Evolutionary conservation across 2,329 filamentous ascomycete genomes (phyloP), one percentile per base, ranked within the genome.

Genomic region (Pezicula neosporulosa): DNA sequence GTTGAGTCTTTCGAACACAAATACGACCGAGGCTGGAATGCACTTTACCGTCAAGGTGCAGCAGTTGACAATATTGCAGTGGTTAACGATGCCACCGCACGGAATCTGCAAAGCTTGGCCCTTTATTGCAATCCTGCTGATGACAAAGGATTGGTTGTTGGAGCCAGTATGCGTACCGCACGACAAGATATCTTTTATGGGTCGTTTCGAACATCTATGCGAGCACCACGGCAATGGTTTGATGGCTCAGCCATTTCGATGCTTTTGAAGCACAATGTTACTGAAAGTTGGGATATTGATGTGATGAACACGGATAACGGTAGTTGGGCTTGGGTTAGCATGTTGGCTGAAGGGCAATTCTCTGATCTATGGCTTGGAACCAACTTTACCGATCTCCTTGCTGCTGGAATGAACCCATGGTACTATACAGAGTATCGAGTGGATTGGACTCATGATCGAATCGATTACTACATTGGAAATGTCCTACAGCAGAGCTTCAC

Each of bases 151-250:
- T 30, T 75, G 0, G 72, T 77, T n/a, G 61, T 66, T 16, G 75
- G 75, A 21, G 71, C 66, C 6, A 66, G 69, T 39, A 64, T 77
- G 41, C 65, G 69, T 21, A 75, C 72, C 4, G 53, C 64, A 21
- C 63, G 75, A 35, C 69, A 70, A 37, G 75, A 77, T 53, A 76
- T 77, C 18, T 67, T 73, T 33, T 74, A 73, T 66, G 75, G 74
- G 44, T 72, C 73, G 9, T 77, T 77, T 54, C 67, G 72, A 24
- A 64, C 68, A 1, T 64, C 69, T 21, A 67, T 77, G 63, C 68
- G 69, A 48, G 67, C 71, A n/a, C 67, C 74, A 4, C 61, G 58
- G 28, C 59, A 58, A 16, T 66, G 61, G 24, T 58, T 60, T 12
- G 57, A 65, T 21, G 75, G 75, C 4, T 73, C 68, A 41, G 72